phyloP scores from a whole-genome alignment of 148 eudicot genomes.

The Beta vulgaris region DNA sequence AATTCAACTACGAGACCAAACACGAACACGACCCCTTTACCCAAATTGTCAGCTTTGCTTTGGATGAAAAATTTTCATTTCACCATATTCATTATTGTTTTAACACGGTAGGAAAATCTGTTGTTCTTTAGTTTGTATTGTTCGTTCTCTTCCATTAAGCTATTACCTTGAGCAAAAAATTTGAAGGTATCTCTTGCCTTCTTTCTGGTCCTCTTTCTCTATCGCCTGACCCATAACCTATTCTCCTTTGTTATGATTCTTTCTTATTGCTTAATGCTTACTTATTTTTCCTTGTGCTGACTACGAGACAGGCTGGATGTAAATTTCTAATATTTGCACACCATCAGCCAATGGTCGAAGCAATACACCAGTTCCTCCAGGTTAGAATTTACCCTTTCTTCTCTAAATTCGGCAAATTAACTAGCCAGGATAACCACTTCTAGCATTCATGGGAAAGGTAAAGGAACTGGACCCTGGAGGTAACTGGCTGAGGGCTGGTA shows the following conservation, averaged over 20 bases:
- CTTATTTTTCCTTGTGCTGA: slow-evolving; percentile 4
- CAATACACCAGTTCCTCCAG: slow-evolving; percentile 72
- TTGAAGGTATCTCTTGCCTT: neutral
- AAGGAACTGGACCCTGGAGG: too few relatives aligned
- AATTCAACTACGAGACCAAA: too few relatives aligned
- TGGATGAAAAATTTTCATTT: neutral
- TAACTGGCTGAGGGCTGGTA: too few relatives aligned
- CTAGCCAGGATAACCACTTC: neutral
- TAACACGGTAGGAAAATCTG: neutral
- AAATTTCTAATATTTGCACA: slow-evolving; percentile 96
- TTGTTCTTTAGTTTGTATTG: neutral
- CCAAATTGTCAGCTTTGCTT: neutral
- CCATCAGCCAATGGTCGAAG: slow-evolving; percentile 84
- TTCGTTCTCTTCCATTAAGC: neutral
- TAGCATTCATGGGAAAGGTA: neutral
- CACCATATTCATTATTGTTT: too few relatives aligned
- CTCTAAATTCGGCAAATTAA: neutral
- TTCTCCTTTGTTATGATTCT: neutral
- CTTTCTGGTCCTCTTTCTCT: neutral
- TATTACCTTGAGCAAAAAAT: neutral
- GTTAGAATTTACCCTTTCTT: slow-evolving; percentile 28
- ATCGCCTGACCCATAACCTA: neutral
- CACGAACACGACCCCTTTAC: too few relatives aligned
- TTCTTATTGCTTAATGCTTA: neutral
- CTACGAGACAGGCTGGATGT: slow-evolving; percentile 76